phyloP scores from a whole-genome alignment of 176 grass and related monocot genomes.

The Pontederia paniculata region DNA sequence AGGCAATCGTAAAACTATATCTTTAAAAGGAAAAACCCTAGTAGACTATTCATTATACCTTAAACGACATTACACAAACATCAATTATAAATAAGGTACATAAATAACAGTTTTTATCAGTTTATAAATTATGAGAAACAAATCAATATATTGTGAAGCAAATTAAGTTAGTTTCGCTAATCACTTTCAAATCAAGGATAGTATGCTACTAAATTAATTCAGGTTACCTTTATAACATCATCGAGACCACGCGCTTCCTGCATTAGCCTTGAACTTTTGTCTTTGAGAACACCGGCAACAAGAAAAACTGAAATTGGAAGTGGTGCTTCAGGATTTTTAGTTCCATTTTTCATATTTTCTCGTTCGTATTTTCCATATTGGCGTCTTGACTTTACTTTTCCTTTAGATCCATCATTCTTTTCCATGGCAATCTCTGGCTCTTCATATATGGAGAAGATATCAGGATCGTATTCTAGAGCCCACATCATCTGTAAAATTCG shows the following conservation, averaged over 20 bases:
- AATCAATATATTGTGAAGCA: too few relatives aligned
- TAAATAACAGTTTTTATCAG: too few relatives aligned
- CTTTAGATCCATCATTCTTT: slow-evolving; percentile 60
- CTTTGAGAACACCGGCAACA: slow-evolving; percentile 96
- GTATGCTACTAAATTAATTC: not conserved
- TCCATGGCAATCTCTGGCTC: slow-evolving; percentile 43
- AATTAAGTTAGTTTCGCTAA: not conserved
- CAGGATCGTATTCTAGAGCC: slow-evolving; percentile 95
- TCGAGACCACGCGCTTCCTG: slow-evolving; percentile 86
- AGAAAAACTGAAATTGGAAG: slow-evolving; percentile 98
- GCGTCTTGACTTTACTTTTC: slow-evolving; percentile 60
- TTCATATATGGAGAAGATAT: slow-evolving; percentile 76
- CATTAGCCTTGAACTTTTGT: slow-evolving; percentile 81
- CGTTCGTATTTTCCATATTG: slow-evolving; percentile 86
- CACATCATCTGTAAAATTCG: slow-evolving; percentile 84
- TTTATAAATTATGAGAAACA: too few relatives aligned
- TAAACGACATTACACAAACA: too few relatives aligned
- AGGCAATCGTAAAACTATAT: too few relatives aligned
- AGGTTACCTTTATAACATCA: slow-evolving; percentile 81
- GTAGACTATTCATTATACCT: too few relatives aligned
- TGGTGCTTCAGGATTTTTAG: slow-evolving; percentile 48
- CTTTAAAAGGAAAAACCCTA: too few relatives aligned
- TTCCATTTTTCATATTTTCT: slow-evolving; percentile 54
- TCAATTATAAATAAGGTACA: too few relatives aligned
- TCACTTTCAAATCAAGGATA: not conserved